A percentile compares a stretch with the other conserved stretches of the same genome.
Conservation (phyloP, 1,284 basidiomycete genomes). For the Moesziomyces sp. region DNA sequence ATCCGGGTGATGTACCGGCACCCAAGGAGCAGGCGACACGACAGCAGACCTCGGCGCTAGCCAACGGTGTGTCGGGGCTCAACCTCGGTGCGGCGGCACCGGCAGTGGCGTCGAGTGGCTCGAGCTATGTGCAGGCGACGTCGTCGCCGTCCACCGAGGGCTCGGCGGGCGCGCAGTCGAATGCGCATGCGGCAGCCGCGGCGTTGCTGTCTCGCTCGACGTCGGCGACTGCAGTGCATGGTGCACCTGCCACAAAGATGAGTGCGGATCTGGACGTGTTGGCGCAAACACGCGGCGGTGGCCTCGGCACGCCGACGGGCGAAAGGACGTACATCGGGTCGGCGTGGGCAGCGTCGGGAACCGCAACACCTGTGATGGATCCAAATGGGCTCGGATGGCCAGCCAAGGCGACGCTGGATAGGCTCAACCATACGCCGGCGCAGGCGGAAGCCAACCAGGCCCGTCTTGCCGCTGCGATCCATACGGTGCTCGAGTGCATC, state of each 20-base stretch:
- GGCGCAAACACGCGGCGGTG: constrained; percentile 50
- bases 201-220: constrained; percentile 31
- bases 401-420: constrained; percentile 57
- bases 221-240: constrained; percentile 7
- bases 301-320: constrained; percentile 60
- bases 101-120: constrained; percentile 9
- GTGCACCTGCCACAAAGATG: constrained; percentile 9
- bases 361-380: constrained; percentile 61
- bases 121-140: constrained; percentile 7
- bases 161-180: constrained; percentile 9
- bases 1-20: constrained; percentile 38
- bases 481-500: constrained; percentile 93
- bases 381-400: constrained; percentile 66
- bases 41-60: constrained; percentile 21
- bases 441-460: constrained; percentile 64
- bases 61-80: constrained; percentile 32
- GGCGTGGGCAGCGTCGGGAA: constrained; percentile 35
- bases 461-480: constrained; percentile 84
- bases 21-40: not conserved
- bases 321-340: constrained; percentile 55
- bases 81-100: constrained; percentile 22
- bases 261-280: constrained; percentile 18
- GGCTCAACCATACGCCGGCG: constrained; percentile 57
- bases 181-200: constrained; percentile 30
- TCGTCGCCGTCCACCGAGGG: constrained; percentile 9